These are phyloP conservation scores for Microsporum canis DNA, from an alignment of 2,329 filamentous ascomycete genomes.

Conservation along the genomic window DNA sequence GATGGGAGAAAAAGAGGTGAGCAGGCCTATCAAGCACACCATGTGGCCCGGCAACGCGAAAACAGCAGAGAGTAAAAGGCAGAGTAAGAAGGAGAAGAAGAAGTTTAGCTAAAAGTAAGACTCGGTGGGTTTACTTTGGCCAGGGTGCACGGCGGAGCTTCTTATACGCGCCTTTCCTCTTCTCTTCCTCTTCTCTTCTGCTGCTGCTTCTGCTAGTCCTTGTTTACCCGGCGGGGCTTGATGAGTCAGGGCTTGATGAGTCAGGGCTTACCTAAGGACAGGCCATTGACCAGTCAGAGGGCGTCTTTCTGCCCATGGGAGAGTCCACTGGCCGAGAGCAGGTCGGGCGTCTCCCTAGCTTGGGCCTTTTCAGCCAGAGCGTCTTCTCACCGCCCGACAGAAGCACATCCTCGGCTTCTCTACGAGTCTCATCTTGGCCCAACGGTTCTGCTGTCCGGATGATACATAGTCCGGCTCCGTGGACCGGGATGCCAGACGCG, in stretches of 20 bases:
- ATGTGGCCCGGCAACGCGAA: not conserved
- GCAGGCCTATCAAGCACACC: constrained; percentile 1
- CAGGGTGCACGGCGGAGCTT: no score
- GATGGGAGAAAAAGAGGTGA: not conserved
- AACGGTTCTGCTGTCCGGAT: not conserved
- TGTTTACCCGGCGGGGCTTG: not conserved
- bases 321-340: not conserved
- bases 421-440: not conserved
- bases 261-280: not conserved
- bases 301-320: not conserved
- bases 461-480: not conserved
- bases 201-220: not conserved
- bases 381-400: no score
- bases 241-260: not conserved
- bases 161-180: no score
- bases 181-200: no score
- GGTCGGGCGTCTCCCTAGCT: not conserved
- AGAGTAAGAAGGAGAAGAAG: not conserved
- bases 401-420: no score
- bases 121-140: not conserved
- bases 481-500: not conserved
- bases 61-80: not conserved
- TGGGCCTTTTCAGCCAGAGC: not conserved
- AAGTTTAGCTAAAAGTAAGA: not conserved
- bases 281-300: not conserved